Evolutionary conservation across 2,329 filamentous ascomycete species (phyloP).

Genomic region (Sclerotinia nivalis): DNA sequence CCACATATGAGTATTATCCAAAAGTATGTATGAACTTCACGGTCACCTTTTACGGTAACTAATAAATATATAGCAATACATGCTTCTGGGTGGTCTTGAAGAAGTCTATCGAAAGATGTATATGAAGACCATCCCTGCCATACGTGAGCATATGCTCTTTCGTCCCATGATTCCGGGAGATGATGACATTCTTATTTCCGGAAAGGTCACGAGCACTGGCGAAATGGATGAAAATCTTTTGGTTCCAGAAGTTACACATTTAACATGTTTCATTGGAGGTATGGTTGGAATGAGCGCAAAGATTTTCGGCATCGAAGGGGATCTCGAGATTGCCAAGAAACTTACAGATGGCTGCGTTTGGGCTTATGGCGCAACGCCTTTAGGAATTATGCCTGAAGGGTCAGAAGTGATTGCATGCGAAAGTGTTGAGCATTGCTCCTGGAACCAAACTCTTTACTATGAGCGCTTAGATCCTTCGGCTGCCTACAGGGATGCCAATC

Average conservation of each 20-base stretch:
- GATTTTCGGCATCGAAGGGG: conserved; percentile 58
- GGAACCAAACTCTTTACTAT: conserved; percentile 39
- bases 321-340: conserved; percentile 63
- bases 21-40: conserved; percentile 50
- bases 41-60: conserved; percentile 25
- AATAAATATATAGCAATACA: conserved; percentile 54
- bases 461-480: conserved; percentile 43
- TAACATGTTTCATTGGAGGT: conserved; percentile 69
- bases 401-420: conserved; percentile 52
- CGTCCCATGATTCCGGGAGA: conserved; percentile 69
- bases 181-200: conserved; percentile 73
- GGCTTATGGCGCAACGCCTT: conserved; percentile 62
- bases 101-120: conserved; percentile 74
- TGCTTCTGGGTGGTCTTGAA: conserved; percentile 74
- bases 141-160: conserved; percentile 74
- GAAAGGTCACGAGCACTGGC: conserved; percentile 55
- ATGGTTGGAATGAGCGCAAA: conserved; percentile 68
- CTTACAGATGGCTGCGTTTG: conserved; percentile 70
- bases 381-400: conserved; percentile 66
- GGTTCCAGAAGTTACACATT: conserved; percentile 49
- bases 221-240: conserved; percentile 47
- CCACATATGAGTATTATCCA: conserved; percentile 70
- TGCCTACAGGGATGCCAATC: conserved; percentile 47
- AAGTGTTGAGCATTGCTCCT: conserved; percentile 34
- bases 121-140: conserved; percentile 63